These are phyloP conservation scores for Lichtheimia corymbifera DNA, from an alignment of 371 early-diverging fungal genomes.

Conservation along the genomic window DNA sequence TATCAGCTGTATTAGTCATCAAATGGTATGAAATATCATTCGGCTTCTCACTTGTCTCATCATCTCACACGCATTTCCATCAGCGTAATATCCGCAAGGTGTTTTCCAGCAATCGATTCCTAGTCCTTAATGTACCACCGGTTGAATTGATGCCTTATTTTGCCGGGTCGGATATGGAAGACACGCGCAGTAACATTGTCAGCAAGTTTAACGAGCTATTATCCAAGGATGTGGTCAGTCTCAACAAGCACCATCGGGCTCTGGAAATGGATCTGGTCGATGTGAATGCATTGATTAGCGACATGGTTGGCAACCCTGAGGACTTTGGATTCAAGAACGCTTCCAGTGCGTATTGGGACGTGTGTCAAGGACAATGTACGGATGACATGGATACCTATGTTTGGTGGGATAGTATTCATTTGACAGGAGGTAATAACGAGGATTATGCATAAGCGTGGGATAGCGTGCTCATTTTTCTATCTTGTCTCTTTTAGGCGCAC, in stretches of 20 bases:
- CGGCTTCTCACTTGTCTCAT: not conserved
- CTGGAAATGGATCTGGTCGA: constrained; percentile 38
- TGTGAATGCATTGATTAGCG: constrained; percentile 27
- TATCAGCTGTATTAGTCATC: constrained; percentile 34
- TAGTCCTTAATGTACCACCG: constrained; percentile 39
- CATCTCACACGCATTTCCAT: not conserved
- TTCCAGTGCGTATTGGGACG: constrained; percentile 39
- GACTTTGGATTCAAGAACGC: constrained; percentile 39
- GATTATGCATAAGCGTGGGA: not conserved
- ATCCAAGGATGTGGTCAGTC: constrained; percentile 21
- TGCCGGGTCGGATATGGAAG: constrained; percentile 13
- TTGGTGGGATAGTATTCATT: constrained; percentile 51
- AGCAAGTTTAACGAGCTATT: constrained; percentile 28
- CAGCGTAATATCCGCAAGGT: constrained; percentile 40
- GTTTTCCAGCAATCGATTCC: constrained; percentile 34
- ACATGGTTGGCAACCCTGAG: constrained; percentile 29
- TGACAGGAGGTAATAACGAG: constrained; percentile 42
- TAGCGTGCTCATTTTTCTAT: not conserved
- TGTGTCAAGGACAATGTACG: constrained; percentile 41
- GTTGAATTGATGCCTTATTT: constrained; percentile 42
- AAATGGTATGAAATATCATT: constrained; percentile 26
- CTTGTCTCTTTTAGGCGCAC: constrained; percentile 20
- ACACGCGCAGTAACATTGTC: constrained; percentile 22
- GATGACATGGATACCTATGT: constrained; percentile 38
- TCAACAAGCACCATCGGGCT: constrained; percentile 29